phyloP scores from a whole-genome alignment of 2,329 filamentous ascomycete species.

The Trichoderma atrobrunneum region DNA sequence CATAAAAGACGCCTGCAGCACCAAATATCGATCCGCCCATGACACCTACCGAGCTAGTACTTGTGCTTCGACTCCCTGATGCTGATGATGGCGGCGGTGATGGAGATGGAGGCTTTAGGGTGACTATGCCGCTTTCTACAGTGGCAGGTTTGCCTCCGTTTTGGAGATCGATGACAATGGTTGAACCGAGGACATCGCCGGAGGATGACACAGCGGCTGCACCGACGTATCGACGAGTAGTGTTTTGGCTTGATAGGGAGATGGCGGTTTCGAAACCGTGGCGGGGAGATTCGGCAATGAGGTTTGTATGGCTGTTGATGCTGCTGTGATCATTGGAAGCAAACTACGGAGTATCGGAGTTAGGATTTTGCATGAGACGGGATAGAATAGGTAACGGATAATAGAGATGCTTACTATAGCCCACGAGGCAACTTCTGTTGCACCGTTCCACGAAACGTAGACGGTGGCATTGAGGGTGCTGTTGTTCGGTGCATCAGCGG shows the following conservation, averaged over 20 bases:
- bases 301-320: background rate
- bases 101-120: background rate
- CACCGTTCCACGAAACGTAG: constrained; percentile 4
- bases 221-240: background rate
- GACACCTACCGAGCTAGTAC: background rate
- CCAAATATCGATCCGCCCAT: constrained; percentile 1
- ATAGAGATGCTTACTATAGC: background rate
- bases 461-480: background rate
- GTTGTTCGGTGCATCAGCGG: background rate
- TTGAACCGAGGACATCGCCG: background rate
- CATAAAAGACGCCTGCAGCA: background rate
- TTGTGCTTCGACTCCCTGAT: background rate
- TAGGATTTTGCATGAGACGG: background rate
- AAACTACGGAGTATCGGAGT: background rate
- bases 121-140: background rate
- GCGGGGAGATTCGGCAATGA: background rate
- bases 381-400: too few species aligned
- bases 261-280: background rate
- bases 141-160: background rate
- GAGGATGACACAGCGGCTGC: constrained; percentile 3
- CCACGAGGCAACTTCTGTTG: background rate
- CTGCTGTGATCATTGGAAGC: constrained; percentile 1
- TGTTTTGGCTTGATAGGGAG: background rate
- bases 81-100: background rate
- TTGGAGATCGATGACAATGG: background rate